Evolutionary conservation across 2,329 filamentous ascomycete species (phyloP).

Genomic region (Phaeoacremonium minimum): DNA sequence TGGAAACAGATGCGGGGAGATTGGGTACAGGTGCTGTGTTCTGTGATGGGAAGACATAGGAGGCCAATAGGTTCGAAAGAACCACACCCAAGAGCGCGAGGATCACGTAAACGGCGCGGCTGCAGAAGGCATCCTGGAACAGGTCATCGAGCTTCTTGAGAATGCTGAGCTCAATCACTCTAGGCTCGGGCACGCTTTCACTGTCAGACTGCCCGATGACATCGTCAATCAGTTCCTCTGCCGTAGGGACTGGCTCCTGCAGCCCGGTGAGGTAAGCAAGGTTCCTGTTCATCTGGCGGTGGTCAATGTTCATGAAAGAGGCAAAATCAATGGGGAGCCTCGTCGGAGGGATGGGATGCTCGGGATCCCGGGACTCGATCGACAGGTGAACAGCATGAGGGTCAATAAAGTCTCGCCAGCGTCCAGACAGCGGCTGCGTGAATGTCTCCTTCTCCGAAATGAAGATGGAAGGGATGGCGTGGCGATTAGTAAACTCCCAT

Average conservation of each 20-base stretch:
- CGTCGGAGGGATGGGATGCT: conserved; percentile 27
- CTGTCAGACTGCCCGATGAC: neutral
- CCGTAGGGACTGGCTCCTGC: conserved; percentile 10
- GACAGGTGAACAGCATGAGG: conserved; percentile 41
- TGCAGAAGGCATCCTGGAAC: neutral
- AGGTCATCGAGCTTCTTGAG: neutral
- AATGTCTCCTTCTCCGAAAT: conserved; percentile 40
- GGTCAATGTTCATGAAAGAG: conserved; percentile 46
- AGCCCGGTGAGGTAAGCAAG: conserved; percentile 42
- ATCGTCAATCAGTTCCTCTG: conserved; percentile 6
- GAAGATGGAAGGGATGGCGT: conserved; percentile 41
- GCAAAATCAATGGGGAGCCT: conserved; percentile 42
- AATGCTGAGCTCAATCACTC: neutral
- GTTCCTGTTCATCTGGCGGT: conserved; percentile 49
- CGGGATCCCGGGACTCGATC: conserved; percentile 35
- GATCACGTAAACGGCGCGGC: neutral
- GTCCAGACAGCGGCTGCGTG: conserved; percentile 22
- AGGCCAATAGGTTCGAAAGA: neutral
- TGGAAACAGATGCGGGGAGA: neutral
- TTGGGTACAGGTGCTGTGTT: neutral
- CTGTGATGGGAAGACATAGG: neutral
- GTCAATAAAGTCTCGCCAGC: conserved; percentile 29
- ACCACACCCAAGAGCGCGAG: neutral
- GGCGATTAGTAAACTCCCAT: conserved; percentile 41
- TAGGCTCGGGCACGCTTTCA: neutral